phyloP scores from a whole-genome alignment of 2,329 filamentous ascomycete species.

The Monosporascus sp. region DNA sequence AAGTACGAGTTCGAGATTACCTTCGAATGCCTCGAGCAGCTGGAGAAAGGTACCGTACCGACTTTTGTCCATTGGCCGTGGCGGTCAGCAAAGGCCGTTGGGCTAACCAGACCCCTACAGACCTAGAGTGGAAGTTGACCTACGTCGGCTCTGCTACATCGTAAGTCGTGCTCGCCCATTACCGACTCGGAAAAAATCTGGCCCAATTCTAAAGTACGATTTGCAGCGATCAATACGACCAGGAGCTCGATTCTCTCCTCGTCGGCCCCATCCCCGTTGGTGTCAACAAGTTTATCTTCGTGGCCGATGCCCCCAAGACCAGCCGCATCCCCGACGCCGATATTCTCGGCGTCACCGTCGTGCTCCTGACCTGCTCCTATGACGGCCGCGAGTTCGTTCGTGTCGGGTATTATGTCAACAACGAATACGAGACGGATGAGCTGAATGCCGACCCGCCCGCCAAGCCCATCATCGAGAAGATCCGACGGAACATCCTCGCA shows the following conservation, averaged over 20 bases:
- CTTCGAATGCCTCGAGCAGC: conserved; percentile 91
- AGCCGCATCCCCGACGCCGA: conserved; percentile 89
- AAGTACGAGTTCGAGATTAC: conserved; percentile 98
- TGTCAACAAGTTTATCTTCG: conserved; percentile 98
- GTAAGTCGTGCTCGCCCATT: conserved; percentile 47
- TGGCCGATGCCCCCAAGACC: conserved; percentile 88
- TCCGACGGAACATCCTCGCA: conserved; percentile 85
- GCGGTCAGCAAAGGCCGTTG: not conserved
- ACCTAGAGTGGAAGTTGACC: conserved; percentile 98
- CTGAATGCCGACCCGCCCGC: conserved; percentile 83
- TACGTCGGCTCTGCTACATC: conserved; percentile 98
- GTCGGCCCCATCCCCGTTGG: conserved; percentile 97
- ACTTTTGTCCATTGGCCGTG: conserved; percentile 4
- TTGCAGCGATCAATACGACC: conserved; percentile 84
- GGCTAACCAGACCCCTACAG: conserved; percentile 37
- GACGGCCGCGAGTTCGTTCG: conserved; percentile 95
- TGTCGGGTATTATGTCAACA: conserved; percentile 99
- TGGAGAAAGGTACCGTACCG: conserved; percentile 70
- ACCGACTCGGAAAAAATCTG: too few species aligned
- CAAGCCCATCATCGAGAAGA: conserved; percentile 88
- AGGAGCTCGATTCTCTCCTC: conserved; percentile 94
- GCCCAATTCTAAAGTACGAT: not conserved
- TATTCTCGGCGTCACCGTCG: conserved; percentile 93
- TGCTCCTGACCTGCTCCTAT: conserved; percentile 93
- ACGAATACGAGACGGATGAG: conserved; percentile 93